phyloP scores from a whole-genome alignment of 768 basidiomycete genomes.

The Peribolospora baueri region DNA sequence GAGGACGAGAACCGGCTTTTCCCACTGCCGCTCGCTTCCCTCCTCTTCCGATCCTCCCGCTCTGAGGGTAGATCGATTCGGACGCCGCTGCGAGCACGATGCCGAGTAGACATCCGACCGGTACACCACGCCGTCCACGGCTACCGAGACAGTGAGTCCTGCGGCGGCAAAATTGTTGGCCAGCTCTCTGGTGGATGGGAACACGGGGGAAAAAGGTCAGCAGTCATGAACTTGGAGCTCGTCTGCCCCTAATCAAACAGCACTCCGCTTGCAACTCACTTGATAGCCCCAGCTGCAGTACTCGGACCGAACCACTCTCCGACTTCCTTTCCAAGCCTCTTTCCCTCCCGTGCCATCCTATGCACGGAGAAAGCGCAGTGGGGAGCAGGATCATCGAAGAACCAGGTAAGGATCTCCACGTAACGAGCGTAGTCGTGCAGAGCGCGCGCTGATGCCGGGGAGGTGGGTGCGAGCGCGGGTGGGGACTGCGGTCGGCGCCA shows the following conservation, averaged over 20 bases:
- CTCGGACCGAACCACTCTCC: slow-evolving; percentile 98
- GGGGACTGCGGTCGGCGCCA: background rate
- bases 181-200: slow-evolving; percentile 31
- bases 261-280: slow-evolving; percentile 25
- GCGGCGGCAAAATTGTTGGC: slow-evolving; percentile 56
- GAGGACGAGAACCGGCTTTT: slow-evolving; percentile 58
- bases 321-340: slow-evolving; percentile 79
- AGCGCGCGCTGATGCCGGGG: background rate
- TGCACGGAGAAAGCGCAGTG: slow-evolving; percentile 83
- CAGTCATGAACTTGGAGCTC: background rate
- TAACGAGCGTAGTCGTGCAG: slow-evolving; percentile 46
- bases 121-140: slow-evolving; percentile 58
- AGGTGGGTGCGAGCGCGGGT: background rate
- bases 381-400: slow-evolving; percentile 65
- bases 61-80: slow-evolving; percentile 5
- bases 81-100: slow-evolving; percentile 21
- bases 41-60: slow-evolving; percentile 7
- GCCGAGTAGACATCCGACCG: slow-evolving; percentile 66
- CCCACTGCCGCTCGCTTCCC: slow-evolving; percentile 29
- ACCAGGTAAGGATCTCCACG: slow-evolving; percentile 80
- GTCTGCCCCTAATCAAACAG: background rate
- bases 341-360: slow-evolving; percentile 81
- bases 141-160: slow-evolving; percentile 54
- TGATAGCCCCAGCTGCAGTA: slow-evolving; percentile 89
- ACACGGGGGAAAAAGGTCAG: background rate